Evolutionary conservation across 2,329 filamentous ascomycete species (phyloP), one percentile per base, ranked within the genome.

Genomic region (Basipetospora chlamydospora): DNA sequence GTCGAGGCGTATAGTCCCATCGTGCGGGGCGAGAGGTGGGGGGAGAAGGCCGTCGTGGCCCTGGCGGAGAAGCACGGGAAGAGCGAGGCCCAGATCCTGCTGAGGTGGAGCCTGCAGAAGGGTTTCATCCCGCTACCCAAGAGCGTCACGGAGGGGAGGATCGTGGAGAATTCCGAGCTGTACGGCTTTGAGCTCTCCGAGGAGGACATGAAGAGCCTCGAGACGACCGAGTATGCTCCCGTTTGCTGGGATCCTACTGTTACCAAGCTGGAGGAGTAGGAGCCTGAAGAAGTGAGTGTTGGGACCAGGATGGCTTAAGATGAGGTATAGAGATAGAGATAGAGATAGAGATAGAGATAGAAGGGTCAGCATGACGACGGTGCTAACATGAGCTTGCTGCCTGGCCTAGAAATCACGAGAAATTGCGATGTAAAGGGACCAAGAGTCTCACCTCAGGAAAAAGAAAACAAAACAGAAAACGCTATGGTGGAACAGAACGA

Each of bases 51-150:
- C 10, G 60, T 90, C 22, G 65, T 69, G 41, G 63, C 63, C 11
- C 57, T 92, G 39, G 73, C 77, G 1, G 62, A 77, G 47, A 87
- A 85, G 59, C 73, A 90, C 53, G 65, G 64, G 44, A 86, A 80
- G 59, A 72, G 72, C 6, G 72, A 79, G 41, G 79, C 81, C 8
- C 86, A 93, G 63, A 60, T 93, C 8, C 56, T 94, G 48, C 59
- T 93, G 34, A 69, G 85, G 43, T 94, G 84, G 69, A 81, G 80
- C 46, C 55, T 93, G 56, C 81, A 93, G 57, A 87, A 83, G 58
- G 79, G 73, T 4, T 76, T 73, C 53, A 66, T 81, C 23, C 80
- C 80, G 31, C 59, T 86, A 42, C 78, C 80, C 16, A 86, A 86
- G 67, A 83, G 76, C 41, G 77, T 79, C 34, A 79, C 71, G 4